phyloP scores from a whole-genome alignment of 1,284 basidiomycete genomes.

The Pascua guehoae region DNA sequence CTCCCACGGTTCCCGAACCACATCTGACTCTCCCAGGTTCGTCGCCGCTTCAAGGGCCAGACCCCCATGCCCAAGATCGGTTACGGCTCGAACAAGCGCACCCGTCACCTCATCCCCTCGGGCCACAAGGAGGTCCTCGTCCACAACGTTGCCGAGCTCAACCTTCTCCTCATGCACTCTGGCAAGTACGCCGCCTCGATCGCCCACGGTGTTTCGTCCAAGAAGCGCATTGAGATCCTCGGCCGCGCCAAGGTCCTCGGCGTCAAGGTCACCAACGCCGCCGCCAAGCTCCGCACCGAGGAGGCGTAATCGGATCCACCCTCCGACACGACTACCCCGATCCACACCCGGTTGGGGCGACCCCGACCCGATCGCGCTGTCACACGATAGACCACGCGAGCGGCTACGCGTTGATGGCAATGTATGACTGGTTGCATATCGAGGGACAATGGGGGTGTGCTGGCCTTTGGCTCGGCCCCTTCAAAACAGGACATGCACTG shows the following conservation, averaged over 20 bases:
- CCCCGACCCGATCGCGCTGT: background rate
- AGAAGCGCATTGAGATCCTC: conserved; percentile 90
- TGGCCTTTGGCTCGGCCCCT: background rate
- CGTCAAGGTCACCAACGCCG: conserved; percentile 91
- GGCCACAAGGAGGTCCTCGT: conserved; percentile 93
- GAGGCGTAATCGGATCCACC: conserved; percentile 56
- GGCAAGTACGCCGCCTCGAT: conserved; percentile 94
- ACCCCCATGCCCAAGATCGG: conserved; percentile 83
- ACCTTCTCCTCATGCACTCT: conserved; percentile 97
- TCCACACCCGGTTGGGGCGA: background rate
- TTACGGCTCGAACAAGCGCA: conserved; percentile 62
- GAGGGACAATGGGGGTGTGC: conserved; percentile 1
- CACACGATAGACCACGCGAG: background rate
- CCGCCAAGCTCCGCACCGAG: conserved; percentile 93
- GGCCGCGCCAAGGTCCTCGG: conserved; percentile 83
- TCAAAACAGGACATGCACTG: no score
- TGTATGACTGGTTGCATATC: conserved; percentile 23
- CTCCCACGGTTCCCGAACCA: background rate
- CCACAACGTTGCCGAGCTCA: conserved; percentile 84
- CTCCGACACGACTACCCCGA: background rate
- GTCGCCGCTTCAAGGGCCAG: conserved; percentile 94
- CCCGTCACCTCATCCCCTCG: conserved; percentile 88
- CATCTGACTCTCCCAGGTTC: conserved; percentile 43
- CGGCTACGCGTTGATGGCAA: background rate
- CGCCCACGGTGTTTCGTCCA: conserved; percentile 94